Percentiles rank a stretch among this genome's conserved stretches.
These are phyloP conservation scores for Babesia sp. DNA, from an alignment of 169 alveolate species.

Conservation along the genomic window DNA sequence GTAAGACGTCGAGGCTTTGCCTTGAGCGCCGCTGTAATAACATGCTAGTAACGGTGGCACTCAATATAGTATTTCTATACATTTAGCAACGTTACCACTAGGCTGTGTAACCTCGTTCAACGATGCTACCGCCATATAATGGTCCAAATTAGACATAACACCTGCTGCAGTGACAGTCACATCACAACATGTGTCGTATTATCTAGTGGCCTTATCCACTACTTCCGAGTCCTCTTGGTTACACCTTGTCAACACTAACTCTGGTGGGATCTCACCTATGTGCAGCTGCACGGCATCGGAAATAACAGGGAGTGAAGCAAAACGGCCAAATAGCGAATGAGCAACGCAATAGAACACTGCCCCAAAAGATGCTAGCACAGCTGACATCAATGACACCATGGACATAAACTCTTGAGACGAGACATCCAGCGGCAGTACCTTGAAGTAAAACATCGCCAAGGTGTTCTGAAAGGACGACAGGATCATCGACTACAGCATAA, in stretches of 20 bases:
- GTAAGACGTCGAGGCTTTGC: no score
- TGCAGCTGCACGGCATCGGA: constrained; percentile 63
- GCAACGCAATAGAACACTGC: constrained; percentile 27
- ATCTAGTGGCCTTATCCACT: not conserved
- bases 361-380: constrained; percentile 42
- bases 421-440: constrained; percentile 31
- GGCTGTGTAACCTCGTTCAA: no score
- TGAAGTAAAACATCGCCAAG: constrained; percentile 48
- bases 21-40: no score
- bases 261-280: constrained; percentile 40
- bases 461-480: constrained; percentile 35
- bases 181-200: no score
- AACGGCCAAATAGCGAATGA: constrained; percentile 33
- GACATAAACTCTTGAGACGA: constrained; percentile 31
- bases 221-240: not conserved
- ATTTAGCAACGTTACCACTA: no score
- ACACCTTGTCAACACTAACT: not conserved
- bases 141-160: no score
- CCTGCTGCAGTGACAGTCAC: no score
- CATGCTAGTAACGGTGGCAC: no score
- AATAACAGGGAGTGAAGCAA: constrained; percentile 31
- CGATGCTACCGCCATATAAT: no score
- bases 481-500: constrained; percentile 10
- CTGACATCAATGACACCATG: constrained; percentile 19
- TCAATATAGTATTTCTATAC: no score